Conservation (phyloP, 129 eudicot species). For the Erigeron canadensis region DNA sequence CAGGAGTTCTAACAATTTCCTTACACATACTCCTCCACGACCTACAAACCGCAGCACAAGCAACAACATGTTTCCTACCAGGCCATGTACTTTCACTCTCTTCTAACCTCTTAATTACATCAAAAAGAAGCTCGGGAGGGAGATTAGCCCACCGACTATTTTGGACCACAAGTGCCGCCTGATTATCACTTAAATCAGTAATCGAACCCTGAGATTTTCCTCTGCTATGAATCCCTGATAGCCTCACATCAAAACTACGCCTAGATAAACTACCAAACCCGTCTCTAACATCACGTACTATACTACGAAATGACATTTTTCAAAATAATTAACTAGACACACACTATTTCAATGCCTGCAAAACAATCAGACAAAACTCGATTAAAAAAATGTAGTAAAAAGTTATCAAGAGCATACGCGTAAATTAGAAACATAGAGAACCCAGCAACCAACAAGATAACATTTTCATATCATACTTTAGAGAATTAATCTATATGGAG, state of each 20-base stretch:
- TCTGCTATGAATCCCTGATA: constrained; percentile 57
- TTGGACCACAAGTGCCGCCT: constrained; percentile 57
- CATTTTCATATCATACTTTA: constrained; percentile 22
- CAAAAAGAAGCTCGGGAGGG: constrained; percentile 80
- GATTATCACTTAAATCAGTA: constrained; percentile 59
- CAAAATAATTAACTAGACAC: constrained; percentile 20
- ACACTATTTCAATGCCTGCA: constrained; percentile 41
- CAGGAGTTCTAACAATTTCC: constrained; percentile 83
- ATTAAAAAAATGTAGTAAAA: constrained; percentile 20
- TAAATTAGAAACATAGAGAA: constrained; percentile 6
- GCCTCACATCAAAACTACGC: constrained; percentile 72
- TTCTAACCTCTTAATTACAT: constrained; percentile 78
- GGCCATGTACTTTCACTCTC: constrained; percentile 98
- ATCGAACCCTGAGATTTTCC: constrained; percentile 81
- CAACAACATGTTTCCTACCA: constrained; percentile 79
- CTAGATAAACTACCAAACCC: constrained; percentile 85
- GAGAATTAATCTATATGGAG: constrained; percentile 10
- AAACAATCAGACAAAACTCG: constrained; percentile 18
- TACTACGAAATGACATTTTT: constrained; percentile 89
- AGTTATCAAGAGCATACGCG: neutral
- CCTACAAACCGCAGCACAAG: constrained; percentile 85
- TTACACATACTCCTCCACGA: constrained; percentile 93
- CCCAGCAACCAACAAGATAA: neutral
- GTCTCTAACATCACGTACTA: constrained; percentile 80
- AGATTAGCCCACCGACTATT: constrained; percentile 88